Evolutionary conservation across 306 rosid genomes (phyloP).

Genomic region (Acacia confusa): DNA sequence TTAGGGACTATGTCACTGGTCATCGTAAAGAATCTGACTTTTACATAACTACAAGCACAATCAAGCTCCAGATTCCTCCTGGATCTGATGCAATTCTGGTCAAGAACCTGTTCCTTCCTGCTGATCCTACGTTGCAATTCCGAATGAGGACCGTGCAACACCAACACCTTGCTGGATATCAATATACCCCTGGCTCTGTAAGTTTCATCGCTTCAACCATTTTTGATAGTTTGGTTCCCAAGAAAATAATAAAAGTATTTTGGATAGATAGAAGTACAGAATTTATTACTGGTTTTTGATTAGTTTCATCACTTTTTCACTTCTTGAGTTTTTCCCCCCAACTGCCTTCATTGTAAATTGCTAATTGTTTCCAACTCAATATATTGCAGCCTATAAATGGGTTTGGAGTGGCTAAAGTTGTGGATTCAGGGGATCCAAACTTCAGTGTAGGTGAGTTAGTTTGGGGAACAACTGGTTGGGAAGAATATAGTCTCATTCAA

Average conservation of each 20-base stretch:
- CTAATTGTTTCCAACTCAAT: neutral
- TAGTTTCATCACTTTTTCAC: neutral
- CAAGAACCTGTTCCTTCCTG: conserved; percentile 30
- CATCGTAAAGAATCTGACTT: neutral
- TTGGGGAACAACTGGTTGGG: conserved; percentile 73
- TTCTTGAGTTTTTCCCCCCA: neutral
- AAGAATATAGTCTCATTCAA: conserved; percentile 50
- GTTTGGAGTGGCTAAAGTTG: conserved; percentile 48
- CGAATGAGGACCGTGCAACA: conserved; percentile 18
- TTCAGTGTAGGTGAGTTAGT: conserved; percentile 54
- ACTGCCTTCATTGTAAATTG: neutral
- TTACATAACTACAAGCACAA: neutral
- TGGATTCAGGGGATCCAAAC: conserved; percentile 57
- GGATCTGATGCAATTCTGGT: neutral
- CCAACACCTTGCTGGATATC: conserved; percentile 17
- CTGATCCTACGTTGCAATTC: conserved; percentile 45
- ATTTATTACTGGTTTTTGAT: neutral
- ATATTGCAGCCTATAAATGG: conserved; percentile 42
- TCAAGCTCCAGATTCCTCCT: neutral
- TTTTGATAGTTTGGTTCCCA: neutral
- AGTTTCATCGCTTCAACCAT: conserved; percentile 9
- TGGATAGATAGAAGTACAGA: neutral
- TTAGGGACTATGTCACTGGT: neutral
- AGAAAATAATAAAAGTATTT: neutral
- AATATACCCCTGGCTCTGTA: conserved; percentile 37